phyloP scores from a whole-genome alignment of 257 asterid genomes.

The Solanum appendiculatum region DNA sequence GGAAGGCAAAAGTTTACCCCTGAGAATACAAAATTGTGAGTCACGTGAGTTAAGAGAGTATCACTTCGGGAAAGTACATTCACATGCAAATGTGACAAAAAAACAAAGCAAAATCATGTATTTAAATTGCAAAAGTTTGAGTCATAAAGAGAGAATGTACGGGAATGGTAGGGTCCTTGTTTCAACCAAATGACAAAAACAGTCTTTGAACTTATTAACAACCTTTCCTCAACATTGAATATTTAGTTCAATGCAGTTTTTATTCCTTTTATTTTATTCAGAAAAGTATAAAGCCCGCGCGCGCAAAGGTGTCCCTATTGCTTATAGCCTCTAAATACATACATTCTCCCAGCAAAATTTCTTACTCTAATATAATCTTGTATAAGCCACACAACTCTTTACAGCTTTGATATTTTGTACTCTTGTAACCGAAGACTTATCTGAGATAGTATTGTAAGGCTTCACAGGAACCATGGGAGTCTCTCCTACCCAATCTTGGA shows the following conservation, averaged over 20 bases:
- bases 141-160: constrained; percentile 3
- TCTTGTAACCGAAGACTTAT: background rate
- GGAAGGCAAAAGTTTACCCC: background rate
- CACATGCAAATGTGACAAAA: constrained; percentile 54
- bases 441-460: background rate
- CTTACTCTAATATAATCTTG: background rate
- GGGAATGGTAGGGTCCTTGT: background rate
- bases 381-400: background rate
- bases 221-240: background rate
- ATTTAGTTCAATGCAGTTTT: background rate
- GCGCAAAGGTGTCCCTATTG: background rate
- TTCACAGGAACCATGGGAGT: background rate
- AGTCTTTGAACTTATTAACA: background rate
- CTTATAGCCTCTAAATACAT: background rate
- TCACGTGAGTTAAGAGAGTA: constrained; percentile 37
- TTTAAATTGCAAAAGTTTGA: constrained; percentile 24
- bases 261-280: background rate
- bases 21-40: background rate
- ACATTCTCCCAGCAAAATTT: background rate
- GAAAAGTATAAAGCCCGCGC: background rate
- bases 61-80: constrained; percentile 46
- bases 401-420: constrained; percentile 1
- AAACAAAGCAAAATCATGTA: constrained; percentile 23
- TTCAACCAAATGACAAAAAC: background rate
- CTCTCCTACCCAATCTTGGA: background rate